Conservation (phyloP, 352 stramenopile genomes). For the Phytopythium sindhum region DNA sequence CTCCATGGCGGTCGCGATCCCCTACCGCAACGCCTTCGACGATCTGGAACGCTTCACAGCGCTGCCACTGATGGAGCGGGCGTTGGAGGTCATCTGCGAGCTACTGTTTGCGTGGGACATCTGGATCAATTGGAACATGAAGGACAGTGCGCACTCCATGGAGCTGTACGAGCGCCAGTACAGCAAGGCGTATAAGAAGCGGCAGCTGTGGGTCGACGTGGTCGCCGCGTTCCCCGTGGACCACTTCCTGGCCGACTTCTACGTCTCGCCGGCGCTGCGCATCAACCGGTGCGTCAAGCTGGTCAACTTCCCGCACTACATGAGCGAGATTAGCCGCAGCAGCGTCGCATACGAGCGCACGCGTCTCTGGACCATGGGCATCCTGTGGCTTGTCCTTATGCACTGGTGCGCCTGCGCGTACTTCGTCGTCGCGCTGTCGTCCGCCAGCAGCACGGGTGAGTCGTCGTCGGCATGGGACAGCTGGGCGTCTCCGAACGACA, state of each 20-base stretch:
- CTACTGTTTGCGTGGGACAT: conserved; percentile 52
- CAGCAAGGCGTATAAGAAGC: conserved; percentile 31
- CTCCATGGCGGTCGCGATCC: conserved; percentile 38
- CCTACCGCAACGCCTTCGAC: conserved; percentile 46
- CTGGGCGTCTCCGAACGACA: conserved; percentile 27
- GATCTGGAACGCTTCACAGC: conserved; percentile 18
- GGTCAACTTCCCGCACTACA: conserved; percentile 49
- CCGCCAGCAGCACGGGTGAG: neutral
- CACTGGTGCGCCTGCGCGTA: conserved; percentile 56
- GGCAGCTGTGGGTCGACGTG: conserved; percentile 35
- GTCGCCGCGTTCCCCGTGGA: conserved; percentile 48
- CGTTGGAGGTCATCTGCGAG: conserved; percentile 38
- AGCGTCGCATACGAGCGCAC: conserved; percentile 51
- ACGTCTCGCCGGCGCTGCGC: conserved; percentile 28
- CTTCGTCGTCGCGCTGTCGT: conserved; percentile 22
- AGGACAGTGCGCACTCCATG: conserved; percentile 37
- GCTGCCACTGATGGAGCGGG: conserved; percentile 17
- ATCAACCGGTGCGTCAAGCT: conserved; percentile 53
- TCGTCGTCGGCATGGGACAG: conserved; percentile 27
- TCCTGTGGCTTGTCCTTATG: conserved; percentile 41
- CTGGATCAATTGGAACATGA: conserved; percentile 60
- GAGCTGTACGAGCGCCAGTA: conserved; percentile 50
- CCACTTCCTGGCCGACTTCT: conserved; percentile 46
- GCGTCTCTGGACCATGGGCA: conserved; percentile 32
- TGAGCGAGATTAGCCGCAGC: conserved; percentile 45